These are phyloP conservation scores for Secale cereale DNA, from an alignment of 176 grass and related monocot genomes.

Conservation along the genomic window DNA sequence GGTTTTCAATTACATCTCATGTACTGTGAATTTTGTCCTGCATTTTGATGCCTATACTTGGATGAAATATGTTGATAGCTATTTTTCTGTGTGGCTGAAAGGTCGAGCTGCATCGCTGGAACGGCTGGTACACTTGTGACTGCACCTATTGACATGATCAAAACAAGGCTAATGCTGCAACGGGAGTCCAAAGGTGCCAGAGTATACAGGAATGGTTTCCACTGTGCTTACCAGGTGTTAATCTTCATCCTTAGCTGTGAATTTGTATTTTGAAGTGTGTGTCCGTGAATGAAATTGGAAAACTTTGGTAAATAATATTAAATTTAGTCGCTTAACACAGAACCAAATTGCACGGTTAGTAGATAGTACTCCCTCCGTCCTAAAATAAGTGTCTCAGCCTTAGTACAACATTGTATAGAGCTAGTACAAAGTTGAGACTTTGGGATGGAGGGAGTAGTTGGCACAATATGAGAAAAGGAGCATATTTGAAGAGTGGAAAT, in stretches of 20 bases:
- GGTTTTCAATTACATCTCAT: constrained; percentile 89
- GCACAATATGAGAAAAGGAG: constrained; percentile 3
- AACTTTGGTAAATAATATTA: neutral
- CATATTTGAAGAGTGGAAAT: constrained; percentile 8
- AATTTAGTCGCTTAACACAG: neutral
- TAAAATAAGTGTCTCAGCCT: no score
- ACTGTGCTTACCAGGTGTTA: constrained; percentile 90
- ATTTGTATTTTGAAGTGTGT: constrained; percentile 14
- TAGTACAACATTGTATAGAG: no score
- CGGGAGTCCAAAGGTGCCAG: constrained; percentile 44
- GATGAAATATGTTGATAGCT: constrained; percentile 29
- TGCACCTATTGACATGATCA: constrained; percentile 88
- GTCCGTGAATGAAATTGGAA: neutral
- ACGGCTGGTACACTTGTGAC: constrained; percentile 74
- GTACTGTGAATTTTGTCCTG: constrained; percentile 56
- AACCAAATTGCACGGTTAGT: neutral
- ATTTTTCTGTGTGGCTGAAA: constrained; percentile 43
- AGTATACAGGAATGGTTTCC: constrained; percentile 78
- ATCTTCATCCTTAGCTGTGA: neutral
- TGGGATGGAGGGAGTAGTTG: no score
- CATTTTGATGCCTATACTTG: constrained; percentile 25
- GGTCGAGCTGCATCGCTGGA: constrained; percentile 93
- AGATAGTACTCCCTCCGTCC: no score
- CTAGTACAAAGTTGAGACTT: no score
- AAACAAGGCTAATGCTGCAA: constrained; percentile 96